Conservation (phyloP, 2,329 filamentous ascomycete genomes). For the Pestalotiopsis sp. region DNA sequence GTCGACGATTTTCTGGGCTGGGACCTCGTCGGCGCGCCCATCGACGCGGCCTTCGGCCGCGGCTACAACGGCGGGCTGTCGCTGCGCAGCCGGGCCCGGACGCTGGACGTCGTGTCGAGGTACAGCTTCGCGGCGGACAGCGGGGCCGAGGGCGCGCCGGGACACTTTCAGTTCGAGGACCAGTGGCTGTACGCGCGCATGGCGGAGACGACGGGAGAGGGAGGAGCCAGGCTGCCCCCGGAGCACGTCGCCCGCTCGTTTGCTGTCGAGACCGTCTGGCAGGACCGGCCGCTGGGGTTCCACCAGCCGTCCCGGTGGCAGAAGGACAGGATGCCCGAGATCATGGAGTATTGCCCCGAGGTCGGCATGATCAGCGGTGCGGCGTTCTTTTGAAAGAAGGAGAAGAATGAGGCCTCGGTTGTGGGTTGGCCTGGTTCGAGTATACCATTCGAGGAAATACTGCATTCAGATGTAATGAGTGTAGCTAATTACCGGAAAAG, state of each 20-base stretch:
- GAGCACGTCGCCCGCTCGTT: constrained; percentile 27
- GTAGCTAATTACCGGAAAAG: too few relatives aligned
- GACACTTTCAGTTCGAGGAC: constrained; percentile 29
- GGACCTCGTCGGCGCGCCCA: constrained; percentile 37
- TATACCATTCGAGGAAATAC: too few relatives aligned
- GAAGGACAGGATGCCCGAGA: constrained; percentile 24
- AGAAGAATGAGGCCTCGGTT: too few relatives aligned
- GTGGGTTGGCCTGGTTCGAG: too few relatives aligned
- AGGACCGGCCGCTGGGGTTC: constrained; percentile 30
- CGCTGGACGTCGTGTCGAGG: constrained; percentile 23
- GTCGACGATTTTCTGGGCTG: constrained; percentile 39
- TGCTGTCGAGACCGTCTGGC: constrained; percentile 32
- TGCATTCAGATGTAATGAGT: too few relatives aligned
- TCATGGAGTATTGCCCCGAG: constrained; percentile 34
- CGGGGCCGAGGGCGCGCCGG: constrained; percentile 18
- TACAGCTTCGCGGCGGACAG: constrained; percentile 23
- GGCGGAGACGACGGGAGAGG: constrained; percentile 17
- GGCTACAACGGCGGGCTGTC: constrained; percentile 37
- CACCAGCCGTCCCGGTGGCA: constrained; percentile 28
- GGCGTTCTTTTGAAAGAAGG: constrained; percentile 15
- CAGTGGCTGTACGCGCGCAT: constrained; percentile 34
- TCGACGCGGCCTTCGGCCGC: constrained; percentile 20
- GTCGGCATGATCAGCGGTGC: constrained; percentile 23
- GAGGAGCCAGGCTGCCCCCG: constrained; percentile 24
- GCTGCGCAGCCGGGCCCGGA: constrained; percentile 30